Base-by-base conservation (phyloP, 768 basidiomycete genomes). In the Crassisporium funariophilum region DNA sequence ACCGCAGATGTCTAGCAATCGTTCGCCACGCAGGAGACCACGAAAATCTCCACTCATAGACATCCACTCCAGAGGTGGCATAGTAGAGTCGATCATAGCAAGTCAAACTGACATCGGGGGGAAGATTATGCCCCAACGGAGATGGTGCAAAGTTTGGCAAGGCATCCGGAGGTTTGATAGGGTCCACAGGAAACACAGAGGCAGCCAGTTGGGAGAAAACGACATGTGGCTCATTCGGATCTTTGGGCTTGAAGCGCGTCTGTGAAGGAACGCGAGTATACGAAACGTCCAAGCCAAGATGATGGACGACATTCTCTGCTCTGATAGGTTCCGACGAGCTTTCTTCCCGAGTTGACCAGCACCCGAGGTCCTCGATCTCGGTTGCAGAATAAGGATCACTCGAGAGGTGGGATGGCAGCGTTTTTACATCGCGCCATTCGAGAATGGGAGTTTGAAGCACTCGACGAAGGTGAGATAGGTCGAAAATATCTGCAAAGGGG, bases 401-500 rank as follows among this genome's bases (percentile, higher is more conserved):
- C 7, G 59, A 55, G 36, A 50, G 19, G 23, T 44, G 46, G 34
- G 57, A 47, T n/a, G 66, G 52, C 4, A 66, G 37, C 24, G 58
- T 54, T 55, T 80, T 80, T 10, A 79, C 64, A 40, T 77, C 71
- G 20, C 63, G 61, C 78, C 78, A 79, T 61, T 81, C 76, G 6
- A 80, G 57, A 35, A 80, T 49, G 2, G 75, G 73, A 22, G 54
- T 59, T 20, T 63, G 63, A 10, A 78, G 57, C n/a, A 52, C 53
- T 34, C 61, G 44, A 25, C 69, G 65, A 12, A 79, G 62, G 3
- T 59, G 52, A 1, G 68, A 59, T n/a, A 77, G 42, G 52, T 78
- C 70, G 49, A 76, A 77, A 2, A 80, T 59, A 19, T 73, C 69
- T 23, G 73, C 67, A 46, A 79, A 77, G 10, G 60, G 57, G 5